These are phyloP conservation scores for Sugiyamaella marilandica DNA, from an alignment of 805 yeast genomes.

Conservation along the genomic window DNA sequence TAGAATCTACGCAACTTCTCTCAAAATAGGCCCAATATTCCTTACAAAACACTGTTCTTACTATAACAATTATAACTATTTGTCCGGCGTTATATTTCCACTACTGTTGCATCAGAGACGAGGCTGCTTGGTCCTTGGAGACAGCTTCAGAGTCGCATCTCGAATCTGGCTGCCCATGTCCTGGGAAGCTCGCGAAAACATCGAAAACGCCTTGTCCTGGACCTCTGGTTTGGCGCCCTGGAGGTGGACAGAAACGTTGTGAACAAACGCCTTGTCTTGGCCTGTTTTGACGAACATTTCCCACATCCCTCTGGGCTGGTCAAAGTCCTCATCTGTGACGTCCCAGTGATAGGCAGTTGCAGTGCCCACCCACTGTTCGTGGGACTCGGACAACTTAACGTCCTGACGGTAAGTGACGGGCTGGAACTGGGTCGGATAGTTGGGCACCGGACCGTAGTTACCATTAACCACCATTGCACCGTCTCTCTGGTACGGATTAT, in stretches of 20 bases:
- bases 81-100: not conserved
- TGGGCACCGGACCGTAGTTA: constrained; percentile 48
- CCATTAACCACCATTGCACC: constrained; percentile 49
- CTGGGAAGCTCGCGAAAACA: constrained; percentile 68
- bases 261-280: constrained; percentile 79
- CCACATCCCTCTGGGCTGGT: constrained; percentile 75
- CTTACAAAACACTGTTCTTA: too few species aligned
- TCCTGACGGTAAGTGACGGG: constrained; percentile 32
- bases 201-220: constrained; percentile 72
- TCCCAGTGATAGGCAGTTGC: constrained; percentile 88
- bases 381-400: constrained; percentile 41
- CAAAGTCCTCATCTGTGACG: constrained; percentile 61
- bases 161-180: constrained; percentile 64
- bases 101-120: not conserved
- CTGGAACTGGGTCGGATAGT: constrained; percentile 44
- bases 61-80: not conserved
- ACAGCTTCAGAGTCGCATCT: constrained; percentile 51
- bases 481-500: constrained; percentile 52
- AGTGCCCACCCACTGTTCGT: constrained; percentile 77
- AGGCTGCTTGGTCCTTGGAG: constrained; percentile 38
- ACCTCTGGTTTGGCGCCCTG: constrained; percentile 62
- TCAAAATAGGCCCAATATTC: too few species aligned
- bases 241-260: constrained; percentile 75
- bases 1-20: too few species aligned
- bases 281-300: constrained; percentile 70